Conservation (phyloP, 352 stramenopile genomes). For the Aphanomyces euteiches region DNA sequence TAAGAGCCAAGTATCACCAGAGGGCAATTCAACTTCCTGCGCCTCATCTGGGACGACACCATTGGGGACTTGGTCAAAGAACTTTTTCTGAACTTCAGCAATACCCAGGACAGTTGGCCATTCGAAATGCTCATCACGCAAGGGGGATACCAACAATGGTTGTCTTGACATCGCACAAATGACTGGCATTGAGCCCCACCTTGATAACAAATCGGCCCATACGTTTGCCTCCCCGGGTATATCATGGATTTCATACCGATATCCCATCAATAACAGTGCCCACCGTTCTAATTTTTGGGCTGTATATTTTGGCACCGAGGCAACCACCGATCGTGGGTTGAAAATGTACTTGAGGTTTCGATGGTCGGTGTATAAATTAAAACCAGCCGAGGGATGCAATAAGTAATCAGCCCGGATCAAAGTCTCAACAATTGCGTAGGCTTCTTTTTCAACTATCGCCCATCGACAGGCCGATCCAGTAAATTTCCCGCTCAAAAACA, state of each 20-base stretch:
- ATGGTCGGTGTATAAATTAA: conserved; percentile 23
- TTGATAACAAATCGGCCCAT: conserved; percentile 31
- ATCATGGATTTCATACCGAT: conserved; percentile 28
- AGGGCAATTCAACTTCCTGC: not conserved
- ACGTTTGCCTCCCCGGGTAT: conserved; percentile 27
- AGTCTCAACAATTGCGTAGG: conserved; percentile 21
- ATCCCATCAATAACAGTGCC: conserved; percentile 30
- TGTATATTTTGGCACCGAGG: conserved; percentile 29
- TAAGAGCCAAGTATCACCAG: not conserved
- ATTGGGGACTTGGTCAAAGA: not conserved
- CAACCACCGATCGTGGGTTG: not conserved
- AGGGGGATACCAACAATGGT: not conserved
- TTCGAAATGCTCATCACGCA: conserved; percentile 7
- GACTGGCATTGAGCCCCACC: conserved; percentile 26
- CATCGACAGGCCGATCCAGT: not conserved
- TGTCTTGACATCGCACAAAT: not conserved
- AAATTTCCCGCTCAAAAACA: conserved; percentile 15
- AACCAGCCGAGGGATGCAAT: conserved; percentile 14
- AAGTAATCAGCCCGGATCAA: conserved; percentile 9
- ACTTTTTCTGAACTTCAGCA: not conserved
- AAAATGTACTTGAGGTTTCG: conserved; percentile 23
- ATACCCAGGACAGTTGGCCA: conserved; percentile 7
- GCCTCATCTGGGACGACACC: not conserved
- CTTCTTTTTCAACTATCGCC: conserved; percentile 26
- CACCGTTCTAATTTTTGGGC: conserved; percentile 34